Evolutionary conservation across 2,329 filamentous ascomycete species (phyloP).

Genomic region (Aspergillus caelatus): DNA sequence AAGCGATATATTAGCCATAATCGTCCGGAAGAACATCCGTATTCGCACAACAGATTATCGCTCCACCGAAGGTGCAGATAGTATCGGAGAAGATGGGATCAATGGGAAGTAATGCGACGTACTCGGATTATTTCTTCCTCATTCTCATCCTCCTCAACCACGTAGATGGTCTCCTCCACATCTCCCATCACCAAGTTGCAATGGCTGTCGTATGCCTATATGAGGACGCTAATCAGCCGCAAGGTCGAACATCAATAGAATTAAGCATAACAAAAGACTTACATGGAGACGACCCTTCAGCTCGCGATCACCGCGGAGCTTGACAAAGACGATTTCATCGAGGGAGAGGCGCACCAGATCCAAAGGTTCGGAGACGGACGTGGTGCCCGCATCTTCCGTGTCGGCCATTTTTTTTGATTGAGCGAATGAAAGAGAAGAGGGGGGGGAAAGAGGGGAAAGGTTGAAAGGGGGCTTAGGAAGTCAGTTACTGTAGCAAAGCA

Average conservation of each 20-base stretch:
- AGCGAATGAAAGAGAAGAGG: slow-evolving; percentile 6
- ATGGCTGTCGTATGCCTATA: slow-evolving; percentile 94
- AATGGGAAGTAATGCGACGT: slow-evolving; percentile 24
- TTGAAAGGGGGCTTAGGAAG: neutral
- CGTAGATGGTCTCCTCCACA: slow-evolving; percentile 95
- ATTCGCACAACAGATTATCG: neutral
- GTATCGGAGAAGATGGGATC: neutral
- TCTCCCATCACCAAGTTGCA: slow-evolving; percentile 96
- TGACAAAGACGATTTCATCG: slow-evolving; percentile 96
- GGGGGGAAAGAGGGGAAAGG: neutral
- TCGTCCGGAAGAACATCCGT: neutral
- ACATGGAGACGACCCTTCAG: slow-evolving; percentile 94
- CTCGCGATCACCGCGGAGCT: slow-evolving; percentile 92
- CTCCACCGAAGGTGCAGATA: neutral
- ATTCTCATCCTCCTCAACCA: slow-evolving; percentile 83
- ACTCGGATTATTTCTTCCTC: slow-evolving; percentile 75
- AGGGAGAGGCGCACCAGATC: slow-evolving; percentile 93
- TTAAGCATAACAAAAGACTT: slow-evolving; percentile 38
- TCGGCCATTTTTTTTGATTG: slow-evolving; percentile 70
- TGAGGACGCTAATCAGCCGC: neutral
- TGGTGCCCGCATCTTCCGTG: slow-evolving; percentile 68
- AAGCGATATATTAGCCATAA: slow-evolving; percentile 5
- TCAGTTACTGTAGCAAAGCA: neutral
- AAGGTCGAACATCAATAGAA: neutral
- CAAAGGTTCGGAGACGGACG: slow-evolving; percentile 83